Base-by-base conservation (phyloP, 805 yeast genomes). In the Ogataea minuta region DNA sequence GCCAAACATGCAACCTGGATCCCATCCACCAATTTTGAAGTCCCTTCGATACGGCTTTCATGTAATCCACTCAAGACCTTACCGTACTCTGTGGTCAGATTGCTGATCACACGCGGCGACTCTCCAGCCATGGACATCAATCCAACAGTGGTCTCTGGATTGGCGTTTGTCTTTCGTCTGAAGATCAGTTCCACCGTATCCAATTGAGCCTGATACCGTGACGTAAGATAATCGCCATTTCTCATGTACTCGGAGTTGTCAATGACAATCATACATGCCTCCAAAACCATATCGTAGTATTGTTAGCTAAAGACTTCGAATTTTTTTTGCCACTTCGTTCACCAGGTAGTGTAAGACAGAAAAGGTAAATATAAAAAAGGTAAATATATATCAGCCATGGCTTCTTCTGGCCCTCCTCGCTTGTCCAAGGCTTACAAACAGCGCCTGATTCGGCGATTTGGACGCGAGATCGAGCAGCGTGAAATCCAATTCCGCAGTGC, bases 201-300 rank as follows among this genome's bases (percentile, higher is more conserved):
- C 45, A 85, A 70, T 64, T 93, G 96, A 2, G 98, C 96, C 48
- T 85, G 95, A 59, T 81, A 90, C 56, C 99, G 75, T 11, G 90
- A 81, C 12, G 95, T 79, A 25, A 85, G 74, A 57, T 82, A 93
- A 63, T 93, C 99, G 23, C 98, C 99, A 60, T 93, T 93, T 56
- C 99, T 76, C 78, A 90, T 85, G 64, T 74, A 91, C 68, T 93
- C 99, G 36, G 96, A 88, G 72, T 89, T 91, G 71, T 93, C 99
- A 58, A 93, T 76, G 57, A 89, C 87, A 47, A 93, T 77, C 84
- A 93, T 90, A 11, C 96, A 85, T 48, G 98, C 98, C 67, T 93
- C 99, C 56, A 90, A 76, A 48, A 84, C 96, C 97, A 89, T 89
- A 39, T 57, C 72, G 36, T 17, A 16, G 14, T 19, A n/a, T 27